Evolutionary conservation across 176 grass and related monocot species (phyloP).

Genomic region (Chloris gayana): DNA sequence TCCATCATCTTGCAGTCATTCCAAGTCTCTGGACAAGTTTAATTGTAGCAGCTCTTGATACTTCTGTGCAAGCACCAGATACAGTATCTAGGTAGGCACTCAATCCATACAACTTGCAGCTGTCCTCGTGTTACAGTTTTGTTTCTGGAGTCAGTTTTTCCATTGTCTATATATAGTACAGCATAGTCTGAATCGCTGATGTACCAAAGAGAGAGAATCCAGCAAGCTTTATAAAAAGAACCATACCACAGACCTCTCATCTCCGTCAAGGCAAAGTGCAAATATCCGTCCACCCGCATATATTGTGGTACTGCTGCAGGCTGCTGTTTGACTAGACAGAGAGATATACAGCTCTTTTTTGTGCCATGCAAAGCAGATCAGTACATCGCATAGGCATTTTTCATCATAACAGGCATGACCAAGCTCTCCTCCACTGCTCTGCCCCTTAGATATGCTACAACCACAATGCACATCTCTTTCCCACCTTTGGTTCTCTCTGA

Average conservation of each 20-base stretch:
- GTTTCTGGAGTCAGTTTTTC: constrained; percentile 12
- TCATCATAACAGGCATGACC: constrained; percentile 58
- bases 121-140: constrained; percentile 31
- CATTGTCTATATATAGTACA: constrained; percentile 46
- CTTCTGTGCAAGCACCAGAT: constrained; percentile 32
- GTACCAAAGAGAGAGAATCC: constrained; percentile 56
- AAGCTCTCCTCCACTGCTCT: constrained; percentile 35
- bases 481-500: constrained; percentile 20
- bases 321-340: constrained; percentile 58
- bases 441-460: constrained; percentile 38
- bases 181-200: constrained; percentile 46
- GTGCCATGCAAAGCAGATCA: constrained; percentile 66
- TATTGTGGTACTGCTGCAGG: constrained; percentile 47
- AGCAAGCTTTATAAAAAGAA: constrained; percentile 65
- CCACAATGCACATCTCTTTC: background rate
- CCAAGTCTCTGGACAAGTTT: constrained; percentile 8
- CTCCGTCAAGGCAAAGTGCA: constrained; percentile 53
- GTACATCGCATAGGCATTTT: constrained; percentile 51
- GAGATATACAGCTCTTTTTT: constrained; percentile 47
- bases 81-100: constrained; percentile 10
- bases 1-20: constrained; percentile 33
- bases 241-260: constrained; percentile 48
- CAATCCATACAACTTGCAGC: constrained; percentile 18
- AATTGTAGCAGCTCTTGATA: constrained; percentile 22
- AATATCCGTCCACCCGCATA: constrained; percentile 51